Base-by-base conservation (phyloP, 2,329 filamentous ascomycete species). In the Colletotrichum trifolii region DNA sequence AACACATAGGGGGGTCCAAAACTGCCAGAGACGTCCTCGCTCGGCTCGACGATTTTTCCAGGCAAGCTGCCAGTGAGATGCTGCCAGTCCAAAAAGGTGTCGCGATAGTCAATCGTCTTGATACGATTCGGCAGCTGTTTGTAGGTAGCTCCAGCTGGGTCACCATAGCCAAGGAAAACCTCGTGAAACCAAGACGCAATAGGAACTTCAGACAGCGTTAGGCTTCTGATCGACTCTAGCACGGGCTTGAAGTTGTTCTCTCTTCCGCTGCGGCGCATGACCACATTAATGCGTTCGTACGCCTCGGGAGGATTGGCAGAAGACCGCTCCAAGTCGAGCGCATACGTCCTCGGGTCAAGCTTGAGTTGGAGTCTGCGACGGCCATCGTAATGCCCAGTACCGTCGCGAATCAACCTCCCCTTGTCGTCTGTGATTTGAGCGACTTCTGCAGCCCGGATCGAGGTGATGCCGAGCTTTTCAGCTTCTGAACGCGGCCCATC, bases 231-330 rank as follows among this genome's bases (percentile, higher is more conserved):
- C 1, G 94, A 97, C 72, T 97, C 92, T 40, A 99, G 83, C 9
- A 99, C 90, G 9, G 94, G 89, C 73, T 93, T 96, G 83, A 99
- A 99, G 77, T 99, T 99, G 79, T 99, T 99, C 77, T 99, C 96
- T 65, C 94, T 86, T 35, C 92, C 90, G 74, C 88, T 90, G 70
- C 96, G 87, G 63, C 96, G 90, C 55, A 97, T 85, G 59, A 99
- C 82, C 45, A 98, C 79, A 73, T 99, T 99, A 73, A 99, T 89
- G 39, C 84, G 85, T 49, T 92, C 89, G 76, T 97, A 97, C 5
- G 96, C 83, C 71, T 97, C 91, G 1, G 87, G 82, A 71, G 91
- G 91, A n/a, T 89, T 91, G 64, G 85, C 82, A 9, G 86, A 81
- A 42, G 85, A 81, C 56, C 82, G 84, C 67, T 91, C 89, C 69